phyloP scores from a whole-genome alignment of 306 rosid genomes.

The Castanopsis chinensis region DNA sequence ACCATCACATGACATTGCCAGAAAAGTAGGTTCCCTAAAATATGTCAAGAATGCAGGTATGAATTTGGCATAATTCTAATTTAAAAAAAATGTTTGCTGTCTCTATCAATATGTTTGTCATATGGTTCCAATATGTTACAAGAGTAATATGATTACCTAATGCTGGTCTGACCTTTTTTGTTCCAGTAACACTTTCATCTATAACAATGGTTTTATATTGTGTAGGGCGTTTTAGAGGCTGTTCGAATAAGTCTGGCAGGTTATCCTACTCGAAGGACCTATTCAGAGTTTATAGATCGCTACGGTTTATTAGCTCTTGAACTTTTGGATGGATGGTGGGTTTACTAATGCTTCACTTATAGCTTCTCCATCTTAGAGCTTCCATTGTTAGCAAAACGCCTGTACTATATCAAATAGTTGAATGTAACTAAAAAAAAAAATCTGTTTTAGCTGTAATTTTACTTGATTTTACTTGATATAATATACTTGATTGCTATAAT shows the following conservation, averaged over 20 bases:
- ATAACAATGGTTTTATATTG: slow-evolving; percentile 5
- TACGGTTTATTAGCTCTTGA: slow-evolving; percentile 84
- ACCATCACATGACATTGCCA: background rate
- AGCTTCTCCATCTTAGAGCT: background rate
- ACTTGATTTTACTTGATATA: too few relatives aligned
- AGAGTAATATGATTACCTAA: background rate
- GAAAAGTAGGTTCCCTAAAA: background rate
- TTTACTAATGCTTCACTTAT: slow-evolving; percentile 16
- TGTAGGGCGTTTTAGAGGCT: slow-evolving; percentile 96
- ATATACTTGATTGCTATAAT: too few relatives aligned
- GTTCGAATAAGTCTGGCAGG: slow-evolving; percentile 98
- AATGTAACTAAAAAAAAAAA: too few relatives aligned
- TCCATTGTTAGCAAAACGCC: too few relatives aligned
- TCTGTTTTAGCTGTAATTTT: too few relatives aligned
- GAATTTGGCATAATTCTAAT: background rate
- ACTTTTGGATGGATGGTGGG: slow-evolving; percentile 72
- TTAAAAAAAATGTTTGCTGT: background rate
- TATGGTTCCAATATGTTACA: background rate
- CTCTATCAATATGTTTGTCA: background rate
- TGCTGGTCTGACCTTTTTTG: background rate
- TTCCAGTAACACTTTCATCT: background rate
- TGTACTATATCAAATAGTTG: too few relatives aligned
- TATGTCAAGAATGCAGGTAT: background rate
- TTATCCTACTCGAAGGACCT: slow-evolving; percentile 90
- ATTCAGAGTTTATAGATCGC: slow-evolving; percentile 87